A percentile compares a stretch with the other conserved stretches of the same genome.
phyloP scores from a whole-genome alignment of 805 yeast genomes.

The Zygosaccharomyces siamensis region DNA sequence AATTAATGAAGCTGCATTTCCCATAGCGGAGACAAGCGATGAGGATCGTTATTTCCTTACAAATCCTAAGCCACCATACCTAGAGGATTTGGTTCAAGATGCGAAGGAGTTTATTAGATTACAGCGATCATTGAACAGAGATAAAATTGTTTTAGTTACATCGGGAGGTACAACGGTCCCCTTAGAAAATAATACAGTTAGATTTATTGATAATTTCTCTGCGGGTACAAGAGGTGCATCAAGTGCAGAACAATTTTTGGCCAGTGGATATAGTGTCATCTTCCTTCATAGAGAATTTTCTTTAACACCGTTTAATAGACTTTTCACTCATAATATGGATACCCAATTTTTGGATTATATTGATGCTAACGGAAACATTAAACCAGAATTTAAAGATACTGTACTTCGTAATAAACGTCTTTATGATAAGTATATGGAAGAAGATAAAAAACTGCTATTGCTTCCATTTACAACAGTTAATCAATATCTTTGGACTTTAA shows the following conservation, averaged over 20 bases:
- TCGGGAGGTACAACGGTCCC: slow-evolving; percentile 99
- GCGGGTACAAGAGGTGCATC: slow-evolving; percentile 99
- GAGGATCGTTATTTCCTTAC: slow-evolving; percentile 72
- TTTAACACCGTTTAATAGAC: slow-evolving; percentile 86
- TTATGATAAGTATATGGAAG: slow-evolving; percentile 28
- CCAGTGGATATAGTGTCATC: slow-evolving; percentile 84
- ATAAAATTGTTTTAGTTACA: slow-evolving; percentile 74
- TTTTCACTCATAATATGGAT: slow-evolving; percentile 70
- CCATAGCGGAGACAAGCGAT: slow-evolving; percentile 64
- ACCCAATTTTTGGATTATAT: slow-evolving; percentile 83
- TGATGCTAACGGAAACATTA: slow-evolving; percentile 55
- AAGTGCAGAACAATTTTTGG: slow-evolving; percentile 85
- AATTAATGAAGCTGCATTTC: slow-evolving; percentile 56
- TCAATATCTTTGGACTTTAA: slow-evolving; percentile 83
- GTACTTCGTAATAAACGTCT: slow-evolving; percentile 55
- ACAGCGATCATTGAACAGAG: slow-evolving; percentile 43
- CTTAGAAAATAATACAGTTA: slow-evolving; percentile 89
- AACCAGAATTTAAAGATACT: slow-evolving; percentile 51
- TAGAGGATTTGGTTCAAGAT: slow-evolving; percentile 54
- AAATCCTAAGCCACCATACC: slow-evolving; percentile 70
- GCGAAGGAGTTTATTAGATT: slow-evolving; percentile 56
- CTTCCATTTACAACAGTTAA: slow-evolving; percentile 93
- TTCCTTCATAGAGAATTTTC: slow-evolving; percentile 91
- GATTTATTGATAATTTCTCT: slow-evolving; percentile 93
- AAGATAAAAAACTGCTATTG: slow-evolving; percentile 40